These are phyloP conservation scores for Hymenoscyphus occultus DNA, from an alignment of 2,329 filamentous ascomycete genomes.

Conservation along the genomic window DNA sequence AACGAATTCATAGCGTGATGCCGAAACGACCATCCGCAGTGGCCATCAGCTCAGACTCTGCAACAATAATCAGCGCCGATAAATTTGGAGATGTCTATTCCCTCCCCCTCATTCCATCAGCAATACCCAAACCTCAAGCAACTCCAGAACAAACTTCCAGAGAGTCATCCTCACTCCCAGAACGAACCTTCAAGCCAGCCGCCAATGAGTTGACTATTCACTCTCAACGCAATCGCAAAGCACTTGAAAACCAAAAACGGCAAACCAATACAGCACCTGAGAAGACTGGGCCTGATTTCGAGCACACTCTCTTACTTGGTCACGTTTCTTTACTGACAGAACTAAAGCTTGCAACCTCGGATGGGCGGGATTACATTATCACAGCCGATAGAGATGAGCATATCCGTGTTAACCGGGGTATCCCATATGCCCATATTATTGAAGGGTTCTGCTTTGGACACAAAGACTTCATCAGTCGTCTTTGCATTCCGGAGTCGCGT, in stretches of 20 bases:
- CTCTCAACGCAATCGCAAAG: conserved; percentile 59
- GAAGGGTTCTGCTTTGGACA: conserved; percentile 89
- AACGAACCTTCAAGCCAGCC: conserved; percentile 44
- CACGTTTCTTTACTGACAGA: conserved; percentile 95
- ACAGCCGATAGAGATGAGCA: conserved; percentile 75
- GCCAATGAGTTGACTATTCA: conserved; percentile 62
- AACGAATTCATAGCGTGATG: conserved; percentile 56
- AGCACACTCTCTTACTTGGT: conserved; percentile 76
- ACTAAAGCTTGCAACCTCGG: conserved; percentile 57
- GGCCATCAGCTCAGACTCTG: conserved; percentile 63
- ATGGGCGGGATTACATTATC: conserved; percentile 55
- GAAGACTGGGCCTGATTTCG: conserved; percentile 52
- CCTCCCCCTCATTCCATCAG: conserved; percentile 62
- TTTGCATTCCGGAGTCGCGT: conserved; percentile 60
- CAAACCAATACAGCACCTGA: conserved; percentile 38
- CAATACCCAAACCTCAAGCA: conserved; percentile 17
- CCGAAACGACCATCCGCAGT: conserved; percentile 85
- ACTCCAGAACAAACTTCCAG: conserved; percentile 17
- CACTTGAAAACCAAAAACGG: conserved; percentile 57
- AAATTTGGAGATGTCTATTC: conserved; percentile 98
- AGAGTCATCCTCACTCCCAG: conserved; percentile 18
- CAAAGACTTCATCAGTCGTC: conserved; percentile 73
- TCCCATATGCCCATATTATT: conserved; percentile 82
- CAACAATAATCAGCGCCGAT: conserved; percentile 78
- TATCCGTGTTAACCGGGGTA: conserved; percentile 79